A percentile compares a stretch with the other conserved stretches of the same genome.
phyloP scores from a whole-genome alignment of 2,329 filamentous ascomycete species.

The Aureobasidium namibiae region DNA sequence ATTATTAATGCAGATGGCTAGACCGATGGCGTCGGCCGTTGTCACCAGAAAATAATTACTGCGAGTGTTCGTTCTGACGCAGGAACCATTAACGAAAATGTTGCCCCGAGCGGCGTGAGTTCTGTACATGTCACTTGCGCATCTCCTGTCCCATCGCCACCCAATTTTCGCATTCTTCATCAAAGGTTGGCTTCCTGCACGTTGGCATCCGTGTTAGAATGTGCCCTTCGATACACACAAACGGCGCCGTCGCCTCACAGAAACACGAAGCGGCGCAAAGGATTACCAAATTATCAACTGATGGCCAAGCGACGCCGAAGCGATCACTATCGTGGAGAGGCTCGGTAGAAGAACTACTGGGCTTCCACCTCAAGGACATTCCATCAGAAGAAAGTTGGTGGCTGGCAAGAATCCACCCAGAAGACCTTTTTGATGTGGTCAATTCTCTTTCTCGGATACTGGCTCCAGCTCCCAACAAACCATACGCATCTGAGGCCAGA shows the following conservation, averaged over 20 bases:
- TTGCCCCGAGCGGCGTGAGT: background rate
- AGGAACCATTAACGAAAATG: background rate
- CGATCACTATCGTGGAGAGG: background rate
- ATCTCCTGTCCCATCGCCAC: background rate
- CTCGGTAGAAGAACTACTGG: constrained; percentile 1
- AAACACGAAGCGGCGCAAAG: background rate
- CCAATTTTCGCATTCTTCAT: background rate
- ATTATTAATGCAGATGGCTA: background rate
- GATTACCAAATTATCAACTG: background rate
- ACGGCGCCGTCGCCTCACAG: background rate
- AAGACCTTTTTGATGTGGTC: background rate
- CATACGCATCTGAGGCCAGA: constrained; percentile 1
- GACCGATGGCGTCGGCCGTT: background rate
- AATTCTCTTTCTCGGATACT: background rate
- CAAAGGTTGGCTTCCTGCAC: background rate
- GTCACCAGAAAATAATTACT: too few species aligned
- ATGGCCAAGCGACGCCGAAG: background rate
- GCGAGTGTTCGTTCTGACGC: background rate
- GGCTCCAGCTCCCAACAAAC: background rate
- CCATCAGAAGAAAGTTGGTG: background rate
- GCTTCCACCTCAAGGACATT: background rate
- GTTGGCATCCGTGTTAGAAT: background rate
- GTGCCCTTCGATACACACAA: background rate
- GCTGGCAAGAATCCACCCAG: constrained; percentile 3
- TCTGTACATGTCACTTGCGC: background rate